Conservation (phyloP, 2,329 filamentous ascomycete genomes). For the Colletotrichum siamense region DNA sequence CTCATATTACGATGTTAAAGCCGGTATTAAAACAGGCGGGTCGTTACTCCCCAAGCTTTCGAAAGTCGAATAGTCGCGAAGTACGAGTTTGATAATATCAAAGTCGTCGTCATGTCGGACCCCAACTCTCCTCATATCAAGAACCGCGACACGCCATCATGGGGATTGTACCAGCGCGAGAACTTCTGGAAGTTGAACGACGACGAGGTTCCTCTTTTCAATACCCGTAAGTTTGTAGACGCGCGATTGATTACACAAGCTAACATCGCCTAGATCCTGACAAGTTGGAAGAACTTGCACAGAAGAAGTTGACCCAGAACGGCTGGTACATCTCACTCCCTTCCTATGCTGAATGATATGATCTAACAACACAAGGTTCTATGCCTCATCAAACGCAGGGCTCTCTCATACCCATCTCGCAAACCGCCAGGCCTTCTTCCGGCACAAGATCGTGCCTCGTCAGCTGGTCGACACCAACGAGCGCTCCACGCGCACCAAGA, state of each 20-base stretch:
- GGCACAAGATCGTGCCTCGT: conserved; percentile 66
- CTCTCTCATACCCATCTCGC: conserved; percentile 56
- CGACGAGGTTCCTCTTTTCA: conserved; percentile 26
- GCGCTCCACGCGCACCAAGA: conserved; percentile 60
- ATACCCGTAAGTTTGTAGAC: conserved; percentile 22
- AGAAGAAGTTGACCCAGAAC: conserved; percentile 58
- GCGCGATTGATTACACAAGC: background rate
- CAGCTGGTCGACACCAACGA: conserved; percentile 64
- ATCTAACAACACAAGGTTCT: conserved; percentile 39
- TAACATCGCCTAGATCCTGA: conserved; percentile 50
- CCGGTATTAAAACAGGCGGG: background rate
- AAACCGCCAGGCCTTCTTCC: conserved; percentile 69
- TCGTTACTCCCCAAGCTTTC: background rate
- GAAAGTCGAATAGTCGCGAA: background rate
- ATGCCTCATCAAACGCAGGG: conserved; percentile 62
- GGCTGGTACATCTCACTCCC: conserved; percentile 49
- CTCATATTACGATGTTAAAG: background rate
- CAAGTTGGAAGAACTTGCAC: conserved; percentile 63
- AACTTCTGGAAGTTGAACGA: conserved; percentile 31
- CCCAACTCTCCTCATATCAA: conserved; percentile 27
- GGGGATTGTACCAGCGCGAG: conserved; percentile 30
- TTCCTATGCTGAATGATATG: background rate
- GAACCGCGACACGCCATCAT: conserved; percentile 27
- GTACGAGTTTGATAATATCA: background rate
- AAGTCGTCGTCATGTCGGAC: conserved; percentile 14